These are phyloP conservation scores for Tulasnella sp. DNA, from an alignment of 768 basidiomycete genomes.

Conservation along the genomic window DNA sequence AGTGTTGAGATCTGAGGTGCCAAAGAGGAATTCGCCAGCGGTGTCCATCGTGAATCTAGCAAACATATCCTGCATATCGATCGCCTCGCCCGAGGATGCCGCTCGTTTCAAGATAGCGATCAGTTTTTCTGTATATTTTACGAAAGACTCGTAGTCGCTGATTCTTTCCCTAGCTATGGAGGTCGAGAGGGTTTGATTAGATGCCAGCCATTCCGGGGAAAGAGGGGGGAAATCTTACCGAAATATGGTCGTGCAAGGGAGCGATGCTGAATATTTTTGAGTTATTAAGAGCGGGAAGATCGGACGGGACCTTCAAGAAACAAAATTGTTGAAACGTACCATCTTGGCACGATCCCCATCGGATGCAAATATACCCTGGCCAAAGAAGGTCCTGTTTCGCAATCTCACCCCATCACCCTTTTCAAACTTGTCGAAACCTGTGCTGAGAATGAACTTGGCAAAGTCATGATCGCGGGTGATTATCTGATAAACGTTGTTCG, in stretches of 20 bases:
- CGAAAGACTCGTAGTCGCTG: slow-evolving; percentile 19
- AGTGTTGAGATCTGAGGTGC: too few species aligned
- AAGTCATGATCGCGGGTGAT: slow-evolving; percentile 16
- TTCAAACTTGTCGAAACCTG: slow-evolving; percentile 14
- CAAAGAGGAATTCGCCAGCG: slow-evolving; percentile 18
- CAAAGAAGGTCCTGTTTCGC: slow-evolving; percentile 23
- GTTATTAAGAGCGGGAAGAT: background rate
- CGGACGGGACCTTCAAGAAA: too few species aligned
- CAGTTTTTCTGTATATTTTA: slow-evolving; percentile 17
- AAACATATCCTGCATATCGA: slow-evolving; percentile 18
- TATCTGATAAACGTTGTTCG: background rate
- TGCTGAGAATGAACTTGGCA: slow-evolving; percentile 15
- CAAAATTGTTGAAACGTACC: slow-evolving; percentile 17
- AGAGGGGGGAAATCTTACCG: background rate
- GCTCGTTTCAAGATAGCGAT: background rate
- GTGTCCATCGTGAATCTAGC: slow-evolving; percentile 17
- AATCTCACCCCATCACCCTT: slow-evolving; percentile 21
- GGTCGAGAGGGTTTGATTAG: slow-evolving; percentile 14
- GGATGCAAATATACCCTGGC: slow-evolving; percentile 27
- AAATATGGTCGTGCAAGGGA: slow-evolving; percentile 25
- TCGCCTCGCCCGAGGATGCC: slow-evolving; percentile 17
- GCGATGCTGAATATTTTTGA: slow-evolving; percentile 21
- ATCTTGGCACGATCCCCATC: slow-evolving; percentile 26
- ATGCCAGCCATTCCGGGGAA: background rate
- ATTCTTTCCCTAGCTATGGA: slow-evolving; percentile 18